Base-by-base conservation (phyloP, 1,284 basidiomycete species). In the Austropuccinia psidii region DNA sequence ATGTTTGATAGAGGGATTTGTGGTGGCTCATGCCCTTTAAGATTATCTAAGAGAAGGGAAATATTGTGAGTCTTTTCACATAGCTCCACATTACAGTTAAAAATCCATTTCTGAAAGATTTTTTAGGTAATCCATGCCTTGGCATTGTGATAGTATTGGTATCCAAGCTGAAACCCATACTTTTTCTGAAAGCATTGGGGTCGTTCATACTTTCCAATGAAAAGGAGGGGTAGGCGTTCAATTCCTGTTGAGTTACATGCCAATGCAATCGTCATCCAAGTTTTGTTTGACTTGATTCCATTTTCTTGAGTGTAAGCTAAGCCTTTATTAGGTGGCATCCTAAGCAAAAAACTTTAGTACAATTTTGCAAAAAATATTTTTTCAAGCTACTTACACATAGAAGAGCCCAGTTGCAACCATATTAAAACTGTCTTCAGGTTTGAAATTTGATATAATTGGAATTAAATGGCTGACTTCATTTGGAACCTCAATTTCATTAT, bases 21-120 rank as follows among this genome's bases (percentile, higher is more conserved):
- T n/a, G 67, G 67, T 21, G 47, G 8, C 9, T 24, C 8, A 37
- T 69, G 54, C 7, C 39, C 55, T 3, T 15, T 4, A 21, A 58
- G 58, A 43, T 58, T 58, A 31, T 69, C 55, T 6, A 69, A 19
- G 15, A 69, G 29, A 15, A 69, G 37, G 0, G 58, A 9, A 33
- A 55, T 35, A n/a, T 58, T 54, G 9, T 41, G 37, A 15, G 45
- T 49, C 13, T 43, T 6, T 8, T n/a, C 15, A 24, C 15, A 19
- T 8, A 69, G 37, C n/a, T 24, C n/a, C 3, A 24, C 24, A 24
- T 69, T 43, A 35, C 54, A 58, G 15, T 3, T 15, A 0, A 35
- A 19, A 29, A 69, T 13, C 67, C 67, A 69, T n/a, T 69, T 37
- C 49, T 58, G 54, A 35, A 69, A 69, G 13, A 69, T 69, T 4